Percentiles rank a stretch among this genome's conserved stretches.
These are phyloP conservation scores for Colletotrichum sojae DNA, from an alignment of 2,329 filamentous ascomycete species.

Conservation along the genomic window DNA sequence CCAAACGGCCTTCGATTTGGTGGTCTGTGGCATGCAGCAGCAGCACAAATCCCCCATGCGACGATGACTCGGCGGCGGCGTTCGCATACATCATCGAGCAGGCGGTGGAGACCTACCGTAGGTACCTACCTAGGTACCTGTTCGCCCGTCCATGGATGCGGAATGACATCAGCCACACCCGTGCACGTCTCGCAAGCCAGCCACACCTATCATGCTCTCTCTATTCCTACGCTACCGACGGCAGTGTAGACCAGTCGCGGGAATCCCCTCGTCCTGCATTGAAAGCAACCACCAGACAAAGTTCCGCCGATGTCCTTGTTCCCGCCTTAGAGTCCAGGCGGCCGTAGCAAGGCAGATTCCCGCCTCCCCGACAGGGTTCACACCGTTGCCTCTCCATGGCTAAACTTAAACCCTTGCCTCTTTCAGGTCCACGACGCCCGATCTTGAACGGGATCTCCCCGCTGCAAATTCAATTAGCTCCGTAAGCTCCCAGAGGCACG, in stretches of 20 bases:
- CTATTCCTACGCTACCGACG: too few relatives aligned
- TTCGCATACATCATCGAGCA: not conserved
- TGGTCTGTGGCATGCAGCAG: not conserved
- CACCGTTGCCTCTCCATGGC: not conserved
- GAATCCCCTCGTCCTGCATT: slow-evolving; percentile 1
- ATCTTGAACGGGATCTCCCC: too few relatives aligned
- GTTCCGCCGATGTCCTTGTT: not conserved
- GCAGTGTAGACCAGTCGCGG: slow-evolving; percentile 5
- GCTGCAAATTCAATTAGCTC: too few relatives aligned
- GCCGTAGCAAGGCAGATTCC: not conserved
- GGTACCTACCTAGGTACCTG: not conserved
- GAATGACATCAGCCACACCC: slow-evolving; percentile 26
- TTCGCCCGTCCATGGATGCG: not conserved
- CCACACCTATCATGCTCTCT: slow-evolving; percentile 3
- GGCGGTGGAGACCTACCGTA: not conserved
- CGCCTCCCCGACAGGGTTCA: not conserved
- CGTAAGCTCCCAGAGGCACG: too few relatives aligned
- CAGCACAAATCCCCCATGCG: not conserved
- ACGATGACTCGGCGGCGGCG: not conserved
- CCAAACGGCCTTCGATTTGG: not conserved
- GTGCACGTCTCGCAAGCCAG: not conserved
- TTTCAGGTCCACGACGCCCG: too few relatives aligned
- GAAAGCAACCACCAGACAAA: not conserved
- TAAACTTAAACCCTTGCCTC: too few relatives aligned
- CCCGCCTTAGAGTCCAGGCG: not conserved